Evolutionary conservation across 495 filamentous ascomycete genomes (phyloP), one percentile per base, ranked within the genome.

Genomic region (Aspergillus nidulans): DNA sequence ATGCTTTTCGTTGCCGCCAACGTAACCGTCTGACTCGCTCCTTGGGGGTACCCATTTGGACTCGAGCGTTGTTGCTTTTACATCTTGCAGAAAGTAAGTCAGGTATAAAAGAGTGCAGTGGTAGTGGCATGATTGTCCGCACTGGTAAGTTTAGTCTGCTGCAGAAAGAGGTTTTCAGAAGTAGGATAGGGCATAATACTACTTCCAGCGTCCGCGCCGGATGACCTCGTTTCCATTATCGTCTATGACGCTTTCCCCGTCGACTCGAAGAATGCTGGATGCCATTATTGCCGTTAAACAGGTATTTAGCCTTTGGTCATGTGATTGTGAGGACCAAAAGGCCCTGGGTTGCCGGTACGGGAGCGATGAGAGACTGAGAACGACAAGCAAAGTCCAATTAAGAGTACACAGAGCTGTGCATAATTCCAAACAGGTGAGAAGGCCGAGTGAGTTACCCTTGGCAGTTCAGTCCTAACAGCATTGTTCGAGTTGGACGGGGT

Each of bases 171-270:
- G 26, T 9, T 28, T 28, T 9, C 4, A 28, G 26, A 34, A 34
- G 2, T 21, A 6, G 34, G 21, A 9, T 18, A 10, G 18, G 39
- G 10, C 3, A 25, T 23, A 63, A 24, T 61, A 71, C 67, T 75
- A 77, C 62, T 73, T 73, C 74, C 75, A 79, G 58, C 77, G 74
- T 45, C 76, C 78, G 28, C 78, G 75, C 32, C 82, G 71, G 21
- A 82, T 68, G 3, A 82, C 71, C 6, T 58, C 63, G 1, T 74
- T 52, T 6, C 75, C 77, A 65, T 77, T 64, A 6, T 60, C 67
- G 39, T 78, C 74, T n/a, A 82, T 69, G 13, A 83, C 68, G 13
- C 67, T 61, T 19, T 72, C 69, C 9, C 70, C 78, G 23, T 70
- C 49, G 7, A 81, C 78, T 23, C 65, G 70, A 5, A 81, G 72